Evolutionary conservation across 208 protist genomes (phyloP).

Genomic region (Strigomonas culicis): DNA sequence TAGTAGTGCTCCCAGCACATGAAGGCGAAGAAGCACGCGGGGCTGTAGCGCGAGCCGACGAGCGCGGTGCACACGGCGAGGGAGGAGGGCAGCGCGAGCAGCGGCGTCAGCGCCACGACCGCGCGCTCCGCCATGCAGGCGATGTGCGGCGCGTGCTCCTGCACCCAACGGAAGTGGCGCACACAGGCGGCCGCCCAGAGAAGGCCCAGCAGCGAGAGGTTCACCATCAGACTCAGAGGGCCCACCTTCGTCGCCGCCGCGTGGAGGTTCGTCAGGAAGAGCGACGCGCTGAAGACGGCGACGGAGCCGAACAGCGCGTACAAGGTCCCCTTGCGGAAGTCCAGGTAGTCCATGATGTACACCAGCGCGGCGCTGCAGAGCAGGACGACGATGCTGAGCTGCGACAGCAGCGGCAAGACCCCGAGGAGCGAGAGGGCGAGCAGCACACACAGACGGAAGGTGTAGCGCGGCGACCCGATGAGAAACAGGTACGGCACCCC

Average conservation of each 20-base stretch:
- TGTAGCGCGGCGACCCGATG: conserved; percentile 31
- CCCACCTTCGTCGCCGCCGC: conserved; percentile 46
- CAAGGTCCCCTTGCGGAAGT: conserved; percentile 52
- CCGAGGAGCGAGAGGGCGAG: conserved; percentile 60
- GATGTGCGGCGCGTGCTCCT: conserved; percentile 64
- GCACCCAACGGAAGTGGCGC: conserved; percentile 85
- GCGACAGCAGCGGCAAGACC: conserved; percentile 73
- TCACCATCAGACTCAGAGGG: conserved; percentile 60
- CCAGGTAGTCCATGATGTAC: conserved; percentile 82
- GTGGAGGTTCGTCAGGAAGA: conserved; percentile 76
- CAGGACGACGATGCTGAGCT: conserved; percentile 52
- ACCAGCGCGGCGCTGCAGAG: conserved; percentile 55
- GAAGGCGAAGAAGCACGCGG: conserved; percentile 48
- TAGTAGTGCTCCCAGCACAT: conserved; percentile 61
- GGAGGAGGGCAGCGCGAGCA: conserved; percentile 65
- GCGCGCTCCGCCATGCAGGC: conserved; percentile 64
- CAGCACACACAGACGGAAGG: conserved; percentile 34
- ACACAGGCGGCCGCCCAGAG: conserved; percentile 33
- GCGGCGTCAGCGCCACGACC: conserved; percentile 52
- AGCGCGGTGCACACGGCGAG: conserved; percentile 60
- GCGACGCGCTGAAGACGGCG: conserved; percentile 32
- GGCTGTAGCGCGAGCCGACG: conserved; percentile 59
- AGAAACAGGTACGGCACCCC: conserved; percentile 22
- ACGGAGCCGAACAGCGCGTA: conserved; percentile 43
- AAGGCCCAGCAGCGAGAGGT: conserved; percentile 37